Evolutionary conservation across 1,139 yeast species (phyloP), one percentile per base, ranked within the genome.

Genomic region (Candida pseudoviswanathii): DNA sequence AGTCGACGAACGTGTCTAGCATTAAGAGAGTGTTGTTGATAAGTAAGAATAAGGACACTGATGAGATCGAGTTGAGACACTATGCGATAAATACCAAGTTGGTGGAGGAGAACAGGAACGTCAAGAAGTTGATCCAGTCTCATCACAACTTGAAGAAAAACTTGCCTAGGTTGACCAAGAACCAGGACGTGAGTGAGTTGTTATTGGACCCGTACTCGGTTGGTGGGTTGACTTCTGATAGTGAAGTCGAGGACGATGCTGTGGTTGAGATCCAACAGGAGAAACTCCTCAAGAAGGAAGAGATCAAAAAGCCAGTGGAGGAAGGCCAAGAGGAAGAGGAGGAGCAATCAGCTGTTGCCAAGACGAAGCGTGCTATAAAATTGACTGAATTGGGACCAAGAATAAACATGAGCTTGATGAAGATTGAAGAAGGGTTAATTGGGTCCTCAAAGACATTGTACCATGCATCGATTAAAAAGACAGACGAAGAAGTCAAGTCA

Each of bases 351-450:
- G 37, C 16, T 6, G 49, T 44, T n/a, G 26, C 43, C 2, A 43
- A 46, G 6, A 82, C 85, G 55, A 91, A 91, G 71, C 83, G 89
- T 60, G 99, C 99, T 1, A 89, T 95, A 58, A 91, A 91, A 65
- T 77, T 95, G 52, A 89, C 94, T 1, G 99, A 95, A 68, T 74
- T 92, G 50, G 99, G 99, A 0, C 99, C 99, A 34, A 80, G 99
- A 57, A 70, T 95, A 67, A 84, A 82, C 58, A 75, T 95, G 69
- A 74, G 83, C 46, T 75, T 94, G 54, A 74, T 87, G 50, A 95
- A 95, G 71, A 89, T 95, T 52, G 98, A 94, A 68, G 98, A 94
- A 65, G 97, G 96, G 16, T 81, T 92, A 45, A 75, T 81, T 3
- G 99, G 99, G 44, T 63, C 77, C 4, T 71, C 77, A 29, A 91